Conservation (phyloP, 2,329 filamentous ascomycete genomes). For the Aspergillus candidus region DNA sequence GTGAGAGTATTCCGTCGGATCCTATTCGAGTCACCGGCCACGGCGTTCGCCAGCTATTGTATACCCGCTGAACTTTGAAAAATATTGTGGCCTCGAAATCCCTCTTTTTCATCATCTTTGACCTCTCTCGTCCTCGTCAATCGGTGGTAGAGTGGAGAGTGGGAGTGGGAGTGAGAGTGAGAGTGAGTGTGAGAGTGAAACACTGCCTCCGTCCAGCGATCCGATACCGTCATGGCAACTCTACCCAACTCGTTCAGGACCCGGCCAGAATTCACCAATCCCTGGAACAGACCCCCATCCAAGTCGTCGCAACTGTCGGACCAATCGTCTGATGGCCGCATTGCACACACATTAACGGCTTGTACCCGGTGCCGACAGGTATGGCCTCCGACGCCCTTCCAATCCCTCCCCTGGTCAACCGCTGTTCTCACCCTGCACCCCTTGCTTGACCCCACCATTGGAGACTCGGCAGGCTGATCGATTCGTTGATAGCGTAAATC, state of each 20-base stretch:
- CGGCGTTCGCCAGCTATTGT: too few species aligned
- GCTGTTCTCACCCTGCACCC: neutral
- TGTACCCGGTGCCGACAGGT: conserved; percentile 47
- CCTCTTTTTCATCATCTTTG: too few species aligned
- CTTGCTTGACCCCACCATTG: neutral
- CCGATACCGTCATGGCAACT: conserved; percentile 17
- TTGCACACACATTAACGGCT: conserved; percentile 45
- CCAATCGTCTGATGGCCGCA: conserved; percentile 32
- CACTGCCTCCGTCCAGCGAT: too few species aligned
- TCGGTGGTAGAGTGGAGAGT: too few species aligned
- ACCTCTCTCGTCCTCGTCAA: too few species aligned
- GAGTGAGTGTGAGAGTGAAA: too few species aligned
- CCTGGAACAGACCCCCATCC: conserved; percentile 22
- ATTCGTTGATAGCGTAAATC: conserved; percentile 69
- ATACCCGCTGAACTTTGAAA: too few species aligned
- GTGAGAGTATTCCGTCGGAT: too few species aligned
- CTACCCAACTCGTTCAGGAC: conserved; percentile 10
- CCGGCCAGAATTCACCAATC: conserved; percentile 21
- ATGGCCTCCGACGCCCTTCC: conserved; percentile 17
- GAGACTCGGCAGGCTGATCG: conserved; percentile 1
- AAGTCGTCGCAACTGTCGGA: conserved; percentile 23
- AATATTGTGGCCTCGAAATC: too few species aligned
- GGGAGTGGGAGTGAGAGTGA: too few species aligned
- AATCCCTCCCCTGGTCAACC: conserved; percentile 4
- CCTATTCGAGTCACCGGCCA: too few species aligned